These are phyloP conservation scores for Exidia glandulosa DNA, from an alignment of 768 basidiomycete species.

Conservation along the genomic window DNA sequence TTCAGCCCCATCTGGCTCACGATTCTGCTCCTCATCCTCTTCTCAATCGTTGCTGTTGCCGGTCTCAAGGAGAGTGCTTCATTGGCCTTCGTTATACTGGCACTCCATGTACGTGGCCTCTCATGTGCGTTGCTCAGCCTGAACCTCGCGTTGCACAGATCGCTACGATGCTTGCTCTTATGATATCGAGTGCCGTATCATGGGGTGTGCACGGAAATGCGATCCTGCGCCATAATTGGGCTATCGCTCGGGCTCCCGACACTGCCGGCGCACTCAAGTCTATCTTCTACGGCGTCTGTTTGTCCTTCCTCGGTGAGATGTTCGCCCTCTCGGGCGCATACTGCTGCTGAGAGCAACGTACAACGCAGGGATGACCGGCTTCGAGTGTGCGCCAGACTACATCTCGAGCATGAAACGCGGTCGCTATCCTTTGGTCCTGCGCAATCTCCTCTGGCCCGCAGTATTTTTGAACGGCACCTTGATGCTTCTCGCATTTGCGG, in stretches of 20 bases:
- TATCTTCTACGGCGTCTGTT: conserved; percentile 55
- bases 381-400: conserved; percentile 43
- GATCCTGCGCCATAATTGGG: conserved; percentile 48
- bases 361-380: conserved; percentile 21
- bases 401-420: conserved; percentile 47
- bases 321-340: conserved; percentile 39
- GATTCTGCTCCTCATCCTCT: conserved; percentile 40
- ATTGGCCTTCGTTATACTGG: conserved; percentile 44
- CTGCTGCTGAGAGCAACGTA: conserved; percentile 30
- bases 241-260: conserved; percentile 19
- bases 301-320: conserved; percentile 58
- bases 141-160: conserved; percentile 25
- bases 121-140: neutral
- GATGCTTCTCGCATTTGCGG: conserved; percentile 48
- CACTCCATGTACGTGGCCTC: conserved; percentile 42
- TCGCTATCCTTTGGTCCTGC: conserved; percentile 45
- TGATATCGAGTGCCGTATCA: conserved; percentile 35
- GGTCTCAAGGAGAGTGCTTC: conserved; percentile 54
- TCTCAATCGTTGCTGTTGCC: conserved; percentile 42
- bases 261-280: conserved; percentile 27
- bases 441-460: conserved; percentile 53
- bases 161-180: conserved; percentile 43
- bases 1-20: conserved; percentile 44
- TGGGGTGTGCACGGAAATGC: conserved; percentile 41
- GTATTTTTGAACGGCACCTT: conserved; percentile 44